A percentile compares a stretch with the other conserved stretches of the same genome.
phyloP scores from a whole-genome alignment of 2,329 filamentous ascomycete genomes.

The Arthrobotrys entomopaga region DNA sequence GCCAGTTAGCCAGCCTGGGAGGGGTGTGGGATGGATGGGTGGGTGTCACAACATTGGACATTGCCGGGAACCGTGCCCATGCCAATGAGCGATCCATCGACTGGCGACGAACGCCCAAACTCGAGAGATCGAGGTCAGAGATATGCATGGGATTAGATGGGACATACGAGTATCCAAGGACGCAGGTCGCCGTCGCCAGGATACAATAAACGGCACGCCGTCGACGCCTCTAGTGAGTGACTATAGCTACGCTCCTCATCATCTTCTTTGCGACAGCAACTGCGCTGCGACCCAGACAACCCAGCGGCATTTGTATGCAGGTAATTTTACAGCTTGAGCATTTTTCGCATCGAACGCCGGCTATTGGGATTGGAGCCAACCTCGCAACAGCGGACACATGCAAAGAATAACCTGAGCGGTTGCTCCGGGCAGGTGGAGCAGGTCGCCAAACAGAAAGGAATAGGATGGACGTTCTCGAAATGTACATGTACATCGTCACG shows the following conservation, averaged over 20 bases:
- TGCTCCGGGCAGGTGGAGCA: conserved; percentile 35
- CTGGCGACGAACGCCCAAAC: background rate
- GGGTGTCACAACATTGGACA: conserved; percentile 9
- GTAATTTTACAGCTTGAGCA: background rate
- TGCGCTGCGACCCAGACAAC: conserved; percentile 1
- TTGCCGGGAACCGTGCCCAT: background rate
- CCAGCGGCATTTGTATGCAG: background rate
- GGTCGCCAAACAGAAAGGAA: background rate
- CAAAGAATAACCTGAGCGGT: conserved; percentile 30
- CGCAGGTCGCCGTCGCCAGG: conserved; percentile 14
- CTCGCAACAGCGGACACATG: conserved; percentile 51
- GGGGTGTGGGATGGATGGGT: too few relatives aligned
- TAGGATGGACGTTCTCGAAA: background rate
- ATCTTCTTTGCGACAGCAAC: conserved; percentile 1
- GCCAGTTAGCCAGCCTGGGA: too few relatives aligned
- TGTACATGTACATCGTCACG: background rate
- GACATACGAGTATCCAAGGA: background rate
- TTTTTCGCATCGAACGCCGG: conserved; percentile 19
- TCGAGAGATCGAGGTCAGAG: background rate
- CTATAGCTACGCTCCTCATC: background rate
- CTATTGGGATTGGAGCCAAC: conserved; percentile 15
- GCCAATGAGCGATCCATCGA: background rate
- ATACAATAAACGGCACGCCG: background rate
- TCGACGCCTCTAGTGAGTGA: background rate
- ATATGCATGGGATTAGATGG: too few relatives aligned